phyloP scores from a whole-genome alignment of 768 basidiomycete genomes.

The Boletus insuetus region DNA sequence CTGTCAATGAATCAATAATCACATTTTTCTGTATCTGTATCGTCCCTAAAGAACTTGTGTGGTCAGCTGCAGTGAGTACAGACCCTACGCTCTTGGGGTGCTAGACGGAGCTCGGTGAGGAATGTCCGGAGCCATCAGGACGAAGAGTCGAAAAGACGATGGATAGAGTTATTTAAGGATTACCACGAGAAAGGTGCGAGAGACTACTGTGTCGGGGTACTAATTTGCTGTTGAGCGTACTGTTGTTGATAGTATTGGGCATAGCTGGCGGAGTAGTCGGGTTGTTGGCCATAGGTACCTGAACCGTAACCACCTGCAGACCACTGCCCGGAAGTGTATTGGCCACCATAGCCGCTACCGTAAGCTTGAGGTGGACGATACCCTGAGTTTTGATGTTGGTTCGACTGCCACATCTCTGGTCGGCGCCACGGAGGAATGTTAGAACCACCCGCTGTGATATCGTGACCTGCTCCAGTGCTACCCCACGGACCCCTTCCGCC shows the following conservation, averaged over 20 bases:
- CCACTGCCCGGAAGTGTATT: conserved; percentile 43
- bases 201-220: conserved; percentile 36
- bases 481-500: conserved; percentile 56
- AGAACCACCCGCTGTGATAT: conserved; percentile 59
- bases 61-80: conserved; percentile 37
- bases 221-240: conserved; percentile 74
- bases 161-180: conserved; percentile 22
- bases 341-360: conserved; percentile 43
- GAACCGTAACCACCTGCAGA: conserved; percentile 33
- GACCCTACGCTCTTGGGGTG: conserved; percentile 25
- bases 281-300: conserved; percentile 39
- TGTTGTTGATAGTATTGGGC: conserved; percentile 88
- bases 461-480: conserved; percentile 60
- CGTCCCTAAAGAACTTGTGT: conserved; percentile 32
- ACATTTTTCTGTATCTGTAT: conserved; percentile 24
- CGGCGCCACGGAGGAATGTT: conserved; percentile 90
- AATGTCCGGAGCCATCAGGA: conserved; percentile 13
- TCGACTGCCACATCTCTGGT: conserved; percentile 80
- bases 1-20: conserved; percentile 30
- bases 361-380: conserved; percentile 70
- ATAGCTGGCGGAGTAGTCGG: conserved; percentile 75
- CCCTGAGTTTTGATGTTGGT: conserved; percentile 51
- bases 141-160: conserved; percentile 14
- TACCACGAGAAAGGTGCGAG: conserved; percentile 20
- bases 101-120: conserved; percentile 22